A percentile compares a stretch with the other conserved stretches of the same genome.
Evolutionary conservation across 2,329 filamentous ascomycete species (phyloP).

Genomic region (Claviceps lovelessii): DNA sequence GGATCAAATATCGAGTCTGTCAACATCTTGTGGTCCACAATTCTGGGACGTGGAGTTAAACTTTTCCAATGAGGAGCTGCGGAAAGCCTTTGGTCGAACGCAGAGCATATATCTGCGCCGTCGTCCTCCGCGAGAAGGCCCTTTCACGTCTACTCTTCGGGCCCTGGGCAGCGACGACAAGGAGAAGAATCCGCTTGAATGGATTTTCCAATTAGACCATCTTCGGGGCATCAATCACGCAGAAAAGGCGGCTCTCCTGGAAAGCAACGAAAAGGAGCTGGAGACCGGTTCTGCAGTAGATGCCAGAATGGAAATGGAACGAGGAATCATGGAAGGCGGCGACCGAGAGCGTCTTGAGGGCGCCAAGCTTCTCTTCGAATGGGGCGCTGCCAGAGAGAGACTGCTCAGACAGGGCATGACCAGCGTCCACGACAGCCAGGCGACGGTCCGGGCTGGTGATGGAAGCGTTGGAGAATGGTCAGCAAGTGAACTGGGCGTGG

Average conservation of each 20-base stretch:
- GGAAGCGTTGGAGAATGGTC: conserved; percentile 10
- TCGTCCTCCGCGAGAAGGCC: conserved; percentile 50
- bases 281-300: conserved; percentile 48
- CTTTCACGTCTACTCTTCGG: conserved; percentile 60
- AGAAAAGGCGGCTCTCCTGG: conserved; percentile 51
- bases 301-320: conserved; percentile 51
- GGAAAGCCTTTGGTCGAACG: conserved; percentile 45
- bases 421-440: conserved; percentile 20
- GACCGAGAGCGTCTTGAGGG: conserved; percentile 32
- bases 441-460: conserved; percentile 17
- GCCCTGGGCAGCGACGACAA: conserved; percentile 43
- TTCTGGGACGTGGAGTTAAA: conserved; percentile 77
- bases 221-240: conserved; percentile 44
- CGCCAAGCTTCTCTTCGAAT: conserved; percentile 39
- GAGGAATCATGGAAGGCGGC: conserved; percentile 26
- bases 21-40: conserved; percentile 44
- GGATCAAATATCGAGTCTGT: conserved; percentile 43
- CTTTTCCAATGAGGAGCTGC: conserved; percentile 51
- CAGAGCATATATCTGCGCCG: conserved; percentile 64
- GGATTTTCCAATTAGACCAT: conserved; percentile 54
- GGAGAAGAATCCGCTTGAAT: conserved; percentile 44
- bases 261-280: conserved; percentile 32
- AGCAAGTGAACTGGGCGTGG: conserved; percentile 11
- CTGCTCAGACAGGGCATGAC: conserved; percentile 12
- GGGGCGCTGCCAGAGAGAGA: conserved; percentile 32